Conservation (phyloP, 2,329 filamentous ascomycete species). For the Thelonectria discophora region DNA sequence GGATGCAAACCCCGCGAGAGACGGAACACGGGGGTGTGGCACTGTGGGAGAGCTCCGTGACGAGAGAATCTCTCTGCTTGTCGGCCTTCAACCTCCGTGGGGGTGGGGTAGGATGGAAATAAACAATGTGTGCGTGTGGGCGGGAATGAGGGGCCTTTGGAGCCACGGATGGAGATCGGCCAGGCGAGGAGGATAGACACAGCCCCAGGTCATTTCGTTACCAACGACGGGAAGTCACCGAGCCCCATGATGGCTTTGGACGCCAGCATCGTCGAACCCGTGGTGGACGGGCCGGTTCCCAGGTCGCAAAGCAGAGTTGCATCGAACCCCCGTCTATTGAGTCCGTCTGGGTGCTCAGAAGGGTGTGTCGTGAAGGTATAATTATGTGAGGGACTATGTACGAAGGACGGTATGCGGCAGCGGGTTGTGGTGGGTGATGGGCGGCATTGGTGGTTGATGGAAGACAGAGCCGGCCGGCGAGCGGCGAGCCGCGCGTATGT, state of each 20-base stretch:
- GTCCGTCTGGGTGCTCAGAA: not conserved
- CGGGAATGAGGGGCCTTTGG: conserved; percentile 17
- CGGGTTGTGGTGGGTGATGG: conserved; percentile 11
- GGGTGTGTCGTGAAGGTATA: conserved; percentile 4
- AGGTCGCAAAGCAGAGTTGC: conserved; percentile 8
- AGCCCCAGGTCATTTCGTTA: conserved; percentile 27
- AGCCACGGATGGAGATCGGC: conserved; percentile 20
- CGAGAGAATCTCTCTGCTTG: conserved; percentile 12
- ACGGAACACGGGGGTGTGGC: conserved; percentile 9
- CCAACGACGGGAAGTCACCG: conserved; percentile 28
- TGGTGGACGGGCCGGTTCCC: conserved; percentile 10
- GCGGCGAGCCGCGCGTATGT: conserved; percentile 30
- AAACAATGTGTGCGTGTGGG: conserved; percentile 26
- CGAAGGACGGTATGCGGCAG: conserved; percentile 2
- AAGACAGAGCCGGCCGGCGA: conserved; percentile 19
- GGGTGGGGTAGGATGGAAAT: conserved; percentile 38
- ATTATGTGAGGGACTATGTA: not conserved
- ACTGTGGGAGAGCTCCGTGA: not conserved
- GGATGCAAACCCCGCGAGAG: not conserved
- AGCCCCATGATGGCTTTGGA: conserved; percentile 22
- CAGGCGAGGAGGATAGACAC: conserved; percentile 17
- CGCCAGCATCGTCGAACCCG: conserved; percentile 20
- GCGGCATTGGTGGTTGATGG: conserved; percentile 11
- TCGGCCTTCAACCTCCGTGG: conserved; percentile 43
- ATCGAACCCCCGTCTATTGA: not conserved